Conservation (phyloP, 2,329 filamentous ascomycete species). For the Colletotrichum phormii region DNA sequence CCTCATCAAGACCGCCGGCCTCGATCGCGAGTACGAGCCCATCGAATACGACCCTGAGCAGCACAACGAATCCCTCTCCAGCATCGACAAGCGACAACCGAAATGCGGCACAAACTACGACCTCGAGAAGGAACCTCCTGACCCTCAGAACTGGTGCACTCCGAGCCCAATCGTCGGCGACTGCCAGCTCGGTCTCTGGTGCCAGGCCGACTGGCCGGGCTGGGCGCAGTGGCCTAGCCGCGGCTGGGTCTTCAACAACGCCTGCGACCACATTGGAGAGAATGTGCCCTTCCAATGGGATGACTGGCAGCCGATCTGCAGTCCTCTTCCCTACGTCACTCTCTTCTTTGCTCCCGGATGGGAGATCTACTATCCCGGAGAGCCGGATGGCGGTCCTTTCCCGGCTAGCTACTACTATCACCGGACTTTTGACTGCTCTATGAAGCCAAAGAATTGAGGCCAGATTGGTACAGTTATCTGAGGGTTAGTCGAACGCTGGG, state of each 20-base stretch:
- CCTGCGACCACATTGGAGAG: conserved; percentile 18
- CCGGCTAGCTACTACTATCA: conserved; percentile 17
- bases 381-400: neutral
- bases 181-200: conserved; percentile 31
- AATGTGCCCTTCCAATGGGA: conserved; percentile 11
- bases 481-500: neutral
- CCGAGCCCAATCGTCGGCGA: conserved; percentile 4
- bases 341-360: conserved; percentile 10
- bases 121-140: conserved; percentile 8
- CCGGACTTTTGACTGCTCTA: conserved; percentile 30
- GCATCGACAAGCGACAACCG: no score
- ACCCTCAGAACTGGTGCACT: conserved; percentile 29
- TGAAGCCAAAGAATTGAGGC: neutral
- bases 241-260: conserved; percentile 29
- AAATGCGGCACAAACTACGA: neutral
- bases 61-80: neutral
- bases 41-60: neutral
- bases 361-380: conserved; percentile 26
- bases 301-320: conserved; percentile 20
- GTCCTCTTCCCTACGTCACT: conserved; percentile 24
- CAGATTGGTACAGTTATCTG: neutral
- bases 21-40: neutral
- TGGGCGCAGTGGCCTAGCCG: conserved; percentile 9
- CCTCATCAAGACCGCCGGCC: conserved; percentile 9
- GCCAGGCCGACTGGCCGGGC: conserved; percentile 7